These are phyloP conservation scores for Metarhizium anisopliae DNA, from an alignment of 2,329 filamentous ascomycete species.

Conservation along the genomic window DNA sequence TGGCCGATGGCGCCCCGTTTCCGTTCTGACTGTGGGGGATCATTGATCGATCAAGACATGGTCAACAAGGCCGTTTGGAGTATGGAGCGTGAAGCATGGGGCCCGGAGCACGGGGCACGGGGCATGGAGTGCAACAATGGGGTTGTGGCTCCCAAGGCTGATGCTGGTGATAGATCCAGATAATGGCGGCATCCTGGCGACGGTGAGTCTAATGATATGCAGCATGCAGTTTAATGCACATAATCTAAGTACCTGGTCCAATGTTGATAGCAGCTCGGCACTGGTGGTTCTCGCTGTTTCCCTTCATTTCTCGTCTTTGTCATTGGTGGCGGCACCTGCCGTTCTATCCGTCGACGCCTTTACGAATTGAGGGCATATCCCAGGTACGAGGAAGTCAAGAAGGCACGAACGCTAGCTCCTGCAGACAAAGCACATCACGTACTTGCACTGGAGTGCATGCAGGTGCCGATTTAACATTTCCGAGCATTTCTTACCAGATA, in stretches of 20 bases:
- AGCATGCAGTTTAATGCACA: not conserved
- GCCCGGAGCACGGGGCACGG: not conserved
- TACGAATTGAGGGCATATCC: not conserved
- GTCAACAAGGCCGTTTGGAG: not conserved
- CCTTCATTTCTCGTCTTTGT: too few species aligned
- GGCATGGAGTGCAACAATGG: not conserved
- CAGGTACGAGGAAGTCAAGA: not conserved
- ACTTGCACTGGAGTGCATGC: too few species aligned
- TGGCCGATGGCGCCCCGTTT: not conserved
- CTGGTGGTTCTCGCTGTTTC: too few species aligned
- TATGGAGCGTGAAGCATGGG: not conserved
- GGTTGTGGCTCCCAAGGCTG: not conserved
- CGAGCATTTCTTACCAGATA: too few species aligned
- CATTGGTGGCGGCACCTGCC: not conserved
- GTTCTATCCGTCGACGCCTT: not conserved
- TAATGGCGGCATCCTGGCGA: not conserved
- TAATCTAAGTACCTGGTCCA: not conserved
- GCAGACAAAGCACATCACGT: too few species aligned
- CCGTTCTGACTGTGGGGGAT: not conserved
- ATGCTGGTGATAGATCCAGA: not conserved
- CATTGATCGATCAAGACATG: not conserved
- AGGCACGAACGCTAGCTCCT: not conserved
- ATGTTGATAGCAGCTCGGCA: too few species aligned
- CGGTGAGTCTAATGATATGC: too few species aligned
- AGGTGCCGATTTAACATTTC: too few species aligned